Conservation (phyloP, 306 rosid species). For the Prunus persica region Prunus_persica_NCBIv2 NC_034014.1:25525001-25525500, state of each 20-base stretch:
- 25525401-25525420: not conserved
- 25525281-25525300: not conserved
- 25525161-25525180: not conserved
- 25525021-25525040: not conserved
- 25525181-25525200: not conserved
- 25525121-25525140: not conserved
- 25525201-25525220: not conserved
- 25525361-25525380: not conserved
- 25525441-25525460: not conserved
- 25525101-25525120: not conserved
- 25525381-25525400: not conserved
- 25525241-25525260: not conserved
- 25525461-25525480: not conserved
- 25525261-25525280: not conserved
- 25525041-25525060: not conserved
- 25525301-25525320: not conserved
- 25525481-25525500: not conserved
- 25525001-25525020: not conserved
- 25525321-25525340: not conserved
- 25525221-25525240: not conserved
- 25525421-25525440: not conserved
- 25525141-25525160: not conserved
- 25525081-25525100: not conserved
- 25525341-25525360: not conserved
- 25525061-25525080: not conserved